Conservation (phyloP, 345 rosid species). For the Acer campestre region DNA sequence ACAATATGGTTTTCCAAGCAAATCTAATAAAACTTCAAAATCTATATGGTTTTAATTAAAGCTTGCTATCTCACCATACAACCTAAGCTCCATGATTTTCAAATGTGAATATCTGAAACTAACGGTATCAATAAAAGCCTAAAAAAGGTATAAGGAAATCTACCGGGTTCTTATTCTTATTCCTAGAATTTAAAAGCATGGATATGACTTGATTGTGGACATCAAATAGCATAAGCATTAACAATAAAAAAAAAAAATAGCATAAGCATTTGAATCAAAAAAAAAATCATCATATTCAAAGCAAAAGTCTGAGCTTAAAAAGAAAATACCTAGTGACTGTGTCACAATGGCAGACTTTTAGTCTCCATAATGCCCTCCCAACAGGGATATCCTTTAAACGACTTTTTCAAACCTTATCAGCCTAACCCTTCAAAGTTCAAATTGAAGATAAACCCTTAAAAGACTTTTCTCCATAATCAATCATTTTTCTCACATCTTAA, state of each 20-base stretch:
- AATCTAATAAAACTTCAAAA: too few relatives aligned
- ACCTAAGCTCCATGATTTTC: too few relatives aligned
- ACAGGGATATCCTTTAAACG: background rate
- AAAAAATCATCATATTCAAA: background rate
- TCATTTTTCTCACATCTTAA: background rate
- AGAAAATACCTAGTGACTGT: background rate
- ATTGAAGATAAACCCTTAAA: background rate
- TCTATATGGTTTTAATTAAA: too few relatives aligned
- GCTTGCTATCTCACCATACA: too few relatives aligned
- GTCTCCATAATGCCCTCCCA: background rate
- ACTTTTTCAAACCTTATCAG: background rate
- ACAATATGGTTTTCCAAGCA: too few relatives aligned
- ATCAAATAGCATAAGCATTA: background rate
- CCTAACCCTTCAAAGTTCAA: background rate
- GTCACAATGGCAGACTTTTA: background rate
- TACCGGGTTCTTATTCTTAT: background rate
- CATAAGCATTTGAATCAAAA: background rate
- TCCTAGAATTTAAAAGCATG: background rate
- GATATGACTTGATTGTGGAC: background rate
- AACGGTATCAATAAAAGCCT: background rate
- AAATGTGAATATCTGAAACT: background rate
- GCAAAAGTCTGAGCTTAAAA: background rate
- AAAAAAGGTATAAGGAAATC: background rate
- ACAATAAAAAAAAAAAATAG: too few relatives aligned
- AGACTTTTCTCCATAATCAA: background rate